These are phyloP conservation scores for Paramecium sexaurelia DNA, from an alignment of 73 alveolate species.

Conservation along the genomic window DNA sequence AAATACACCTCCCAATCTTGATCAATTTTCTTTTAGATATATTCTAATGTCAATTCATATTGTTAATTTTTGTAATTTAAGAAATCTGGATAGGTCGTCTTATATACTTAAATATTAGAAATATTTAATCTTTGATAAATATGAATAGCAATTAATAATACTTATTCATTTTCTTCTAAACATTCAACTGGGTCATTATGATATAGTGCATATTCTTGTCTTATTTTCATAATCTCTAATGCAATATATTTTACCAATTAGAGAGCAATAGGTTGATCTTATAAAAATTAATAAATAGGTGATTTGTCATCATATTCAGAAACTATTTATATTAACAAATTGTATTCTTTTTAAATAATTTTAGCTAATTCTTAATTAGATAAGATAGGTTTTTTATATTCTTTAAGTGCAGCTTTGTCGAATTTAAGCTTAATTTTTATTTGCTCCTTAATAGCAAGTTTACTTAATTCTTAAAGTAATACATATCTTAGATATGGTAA, in stretches of 20 bases:
- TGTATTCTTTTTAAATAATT: neutral
- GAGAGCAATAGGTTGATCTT: neutral
- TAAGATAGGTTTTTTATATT: slow-evolving; percentile 48
- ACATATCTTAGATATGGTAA: slow-evolving; percentile 56
- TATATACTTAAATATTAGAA: neutral
- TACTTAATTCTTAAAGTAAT: neutral
- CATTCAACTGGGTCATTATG: slow-evolving; percentile 41
- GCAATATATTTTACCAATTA: neutral
- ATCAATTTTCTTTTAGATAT: neutral
- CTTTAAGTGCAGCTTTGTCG: neutral
- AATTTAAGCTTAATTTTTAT: neutral
- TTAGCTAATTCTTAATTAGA: neutral
- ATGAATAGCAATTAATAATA: neutral
- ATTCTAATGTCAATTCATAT: slow-evolving; percentile 31
- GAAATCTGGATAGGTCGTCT: neutral
- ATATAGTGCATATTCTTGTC: slow-evolving; percentile 6
- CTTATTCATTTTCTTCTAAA: slow-evolving; percentile 15
- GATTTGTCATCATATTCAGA: neutral
- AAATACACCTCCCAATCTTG: neutral
- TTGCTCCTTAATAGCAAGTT: neutral
- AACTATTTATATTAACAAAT: neutral
- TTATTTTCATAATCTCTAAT: neutral
- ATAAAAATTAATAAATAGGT: neutral
- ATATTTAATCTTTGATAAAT: neutral
- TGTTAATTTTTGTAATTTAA: neutral